These are phyloP conservation scores for Suhomyces sp. DNA, from an alignment of 805 yeast genomes.

Conservation along the genomic window DNA sequence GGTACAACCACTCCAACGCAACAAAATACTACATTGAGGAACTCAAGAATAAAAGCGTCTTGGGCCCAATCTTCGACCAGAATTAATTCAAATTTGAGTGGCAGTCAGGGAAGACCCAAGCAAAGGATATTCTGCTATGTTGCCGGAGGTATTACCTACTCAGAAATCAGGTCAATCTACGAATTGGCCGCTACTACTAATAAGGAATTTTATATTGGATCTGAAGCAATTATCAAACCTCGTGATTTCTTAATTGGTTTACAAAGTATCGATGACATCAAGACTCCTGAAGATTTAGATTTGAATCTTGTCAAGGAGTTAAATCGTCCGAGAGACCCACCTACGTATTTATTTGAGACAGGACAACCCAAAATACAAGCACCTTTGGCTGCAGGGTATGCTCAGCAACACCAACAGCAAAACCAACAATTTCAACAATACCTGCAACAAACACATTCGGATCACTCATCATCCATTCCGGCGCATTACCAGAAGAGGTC, in stretches of 20 bases:
- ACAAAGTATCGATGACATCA: slow-evolving; percentile 38
- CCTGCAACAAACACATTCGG: slow-evolving; percentile 5
- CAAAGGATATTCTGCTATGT: slow-evolving; percentile 78
- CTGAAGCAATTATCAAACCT: slow-evolving; percentile 70
- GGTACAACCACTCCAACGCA: background rate
- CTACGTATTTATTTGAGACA: slow-evolving; percentile 41
- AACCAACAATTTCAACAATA: no score
- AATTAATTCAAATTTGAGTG: slow-evolving; percentile 4
- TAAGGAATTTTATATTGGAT: slow-evolving; percentile 78
- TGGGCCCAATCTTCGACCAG: slow-evolving; percentile 56
- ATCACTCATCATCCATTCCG: slow-evolving; percentile 15
- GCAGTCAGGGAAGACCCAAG: slow-evolving; percentile 26
- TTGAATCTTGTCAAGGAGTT: slow-evolving; percentile 35
- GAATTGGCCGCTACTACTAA: slow-evolving; percentile 62
- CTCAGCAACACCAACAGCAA: no score
- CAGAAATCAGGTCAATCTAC: slow-evolving; percentile 75
- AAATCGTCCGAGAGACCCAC: slow-evolving; percentile 38
- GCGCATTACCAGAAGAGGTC: slow-evolving; percentile 27
- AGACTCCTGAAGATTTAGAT: slow-evolving; percentile 42
- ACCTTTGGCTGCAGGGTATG: slow-evolving; percentile 10
- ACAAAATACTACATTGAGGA: slow-evolving; percentile 51
- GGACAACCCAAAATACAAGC: slow-evolving; percentile 20
- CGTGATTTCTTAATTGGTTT: slow-evolving; percentile 44
- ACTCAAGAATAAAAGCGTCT: slow-evolving; percentile 69
- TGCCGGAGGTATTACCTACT: slow-evolving; percentile 86